These are phyloP conservation scores for Hygrocybe coccinea DNA, from an alignment of 768 basidiomycete species.

Conservation along the genomic window DNA sequence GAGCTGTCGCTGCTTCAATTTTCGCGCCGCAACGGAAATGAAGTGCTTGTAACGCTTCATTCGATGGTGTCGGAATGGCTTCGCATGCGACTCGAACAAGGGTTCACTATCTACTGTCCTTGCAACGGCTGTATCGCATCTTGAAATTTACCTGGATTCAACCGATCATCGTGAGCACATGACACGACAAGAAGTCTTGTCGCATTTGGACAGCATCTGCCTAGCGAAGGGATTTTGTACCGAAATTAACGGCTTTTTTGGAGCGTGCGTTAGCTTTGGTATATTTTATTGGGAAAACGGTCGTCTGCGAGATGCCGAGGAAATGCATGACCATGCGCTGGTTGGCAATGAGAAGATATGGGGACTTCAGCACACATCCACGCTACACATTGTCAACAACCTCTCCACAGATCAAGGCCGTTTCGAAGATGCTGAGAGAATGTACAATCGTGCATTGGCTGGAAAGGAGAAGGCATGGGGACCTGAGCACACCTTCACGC, in stretches of 20 bases:
- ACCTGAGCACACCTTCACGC: neutral
- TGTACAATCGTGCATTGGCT: neutral
- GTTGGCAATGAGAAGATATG: neutral
- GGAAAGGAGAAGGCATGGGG: neutral
- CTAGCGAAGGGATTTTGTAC: neutral
- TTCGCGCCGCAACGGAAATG: neutral
- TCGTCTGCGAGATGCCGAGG: neutral
- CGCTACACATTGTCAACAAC: neutral
- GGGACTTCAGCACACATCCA: neutral
- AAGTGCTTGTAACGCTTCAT: neutral
- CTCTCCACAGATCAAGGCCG: neutral
- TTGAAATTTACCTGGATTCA: neutral
- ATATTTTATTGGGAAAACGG: neutral
- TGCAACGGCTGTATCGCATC: neutral
- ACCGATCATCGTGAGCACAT: neutral
- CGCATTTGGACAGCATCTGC: neutral
- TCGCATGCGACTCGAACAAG: neutral
- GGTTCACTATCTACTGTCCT: neutral
- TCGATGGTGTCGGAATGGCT: neutral
- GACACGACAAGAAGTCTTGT: neutral
- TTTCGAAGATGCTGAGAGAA: neutral
- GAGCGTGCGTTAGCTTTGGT: neutral
- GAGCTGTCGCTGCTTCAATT: neutral
- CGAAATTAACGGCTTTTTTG: neutral
- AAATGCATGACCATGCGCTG: too few relatives aligned